phyloP scores from a whole-genome alignment of 2,329 filamentous ascomycete genomes.

The Aureobasidium vineae region DNA sequence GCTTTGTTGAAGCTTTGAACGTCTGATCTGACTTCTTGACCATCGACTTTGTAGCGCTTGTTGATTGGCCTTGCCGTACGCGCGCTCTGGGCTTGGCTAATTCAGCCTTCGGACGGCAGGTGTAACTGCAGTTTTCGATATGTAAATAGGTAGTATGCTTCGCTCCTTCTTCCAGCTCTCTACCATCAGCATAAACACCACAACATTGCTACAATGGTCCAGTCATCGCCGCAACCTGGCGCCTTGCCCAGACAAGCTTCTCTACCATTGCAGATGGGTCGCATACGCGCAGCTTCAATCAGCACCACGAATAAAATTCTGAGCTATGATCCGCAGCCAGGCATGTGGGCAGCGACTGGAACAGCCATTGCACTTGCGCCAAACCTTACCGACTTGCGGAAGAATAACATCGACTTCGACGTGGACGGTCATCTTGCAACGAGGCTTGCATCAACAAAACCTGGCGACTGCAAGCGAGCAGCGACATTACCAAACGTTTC shows the following conservation, averaged over 20 bases:
- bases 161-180: not conserved
- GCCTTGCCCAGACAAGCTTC: not conserved
- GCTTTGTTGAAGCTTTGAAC: not conserved
- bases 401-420: slow-evolving; percentile 18
- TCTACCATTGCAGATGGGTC: not conserved
- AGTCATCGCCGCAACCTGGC: not conserved
- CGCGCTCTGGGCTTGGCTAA: not conserved
- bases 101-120: not conserved
- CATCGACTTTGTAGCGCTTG: not conserved
- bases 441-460: not conserved
- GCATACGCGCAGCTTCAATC: slow-evolving; percentile 17
- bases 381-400: slow-evolving; percentile 43
- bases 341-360: slow-evolving; percentile 49
- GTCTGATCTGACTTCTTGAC: not conserved
- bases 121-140: not conserved
- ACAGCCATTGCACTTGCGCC: slow-evolving; percentile 44
- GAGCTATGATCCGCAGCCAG: slow-evolving; percentile 38
- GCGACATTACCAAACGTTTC: not conserved
- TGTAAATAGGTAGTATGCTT: not conserved
- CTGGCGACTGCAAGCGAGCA: not conserved
- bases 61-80: not conserved
- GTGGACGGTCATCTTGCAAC: slow-evolving; percentile 12
- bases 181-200: not conserved
- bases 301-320: slow-evolving; percentile 26
- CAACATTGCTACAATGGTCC: not conserved